Percentiles rank a stretch among this genome's conserved stretches.
These are phyloP conservation scores for Boechera retrofracta DNA, from an alignment of 345 rosid species.

Conservation along the genomic window DNA sequence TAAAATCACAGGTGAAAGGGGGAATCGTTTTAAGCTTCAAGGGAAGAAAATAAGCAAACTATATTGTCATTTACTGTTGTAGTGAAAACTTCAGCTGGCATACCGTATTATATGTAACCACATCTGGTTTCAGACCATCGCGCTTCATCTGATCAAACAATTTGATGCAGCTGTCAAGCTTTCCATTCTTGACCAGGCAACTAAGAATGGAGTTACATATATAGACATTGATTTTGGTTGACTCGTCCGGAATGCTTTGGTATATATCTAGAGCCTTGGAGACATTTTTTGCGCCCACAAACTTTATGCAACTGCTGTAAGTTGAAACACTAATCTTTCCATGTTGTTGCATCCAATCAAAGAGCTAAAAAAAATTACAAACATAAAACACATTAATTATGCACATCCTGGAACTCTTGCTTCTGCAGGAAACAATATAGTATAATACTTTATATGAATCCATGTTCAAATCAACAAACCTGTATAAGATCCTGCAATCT, in stretches of 20 bases:
- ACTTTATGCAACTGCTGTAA: conserved; percentile 78
- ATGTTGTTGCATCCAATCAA: conserved; percentile 86
- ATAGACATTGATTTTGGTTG: conserved; percentile 67
- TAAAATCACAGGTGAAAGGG: conserved; percentile 1
- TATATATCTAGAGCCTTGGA: conserved; percentile 77
- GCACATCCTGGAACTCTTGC: conserved; percentile 2
- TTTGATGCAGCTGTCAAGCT: conserved; percentile 61
- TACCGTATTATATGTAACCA: conserved; percentile 84
- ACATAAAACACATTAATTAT: neutral
- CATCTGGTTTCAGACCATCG: conserved; percentile 83
- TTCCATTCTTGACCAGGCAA: conserved; percentile 78
- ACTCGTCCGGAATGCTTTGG: conserved; percentile 63
- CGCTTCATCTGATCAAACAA: conserved; percentile 91
- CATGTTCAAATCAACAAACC: conserved; percentile 47
- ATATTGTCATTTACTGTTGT: neutral
- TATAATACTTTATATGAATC: neutral
- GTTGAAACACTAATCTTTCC: conserved; percentile 69
- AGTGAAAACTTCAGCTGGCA: conserved; percentile 19
- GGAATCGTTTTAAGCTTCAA: neutral
- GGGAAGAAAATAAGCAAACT: neutral
- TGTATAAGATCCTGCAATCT: conserved; percentile 72
- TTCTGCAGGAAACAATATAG: neutral
- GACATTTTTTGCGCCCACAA: conserved; percentile 66
- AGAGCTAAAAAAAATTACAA: conserved; percentile 56
- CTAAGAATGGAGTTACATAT: conserved; percentile 84